Evolutionary conservation across 495 filamentous ascomycete genomes (phyloP).

Genomic region (Penicillium cinerascens): DNA sequence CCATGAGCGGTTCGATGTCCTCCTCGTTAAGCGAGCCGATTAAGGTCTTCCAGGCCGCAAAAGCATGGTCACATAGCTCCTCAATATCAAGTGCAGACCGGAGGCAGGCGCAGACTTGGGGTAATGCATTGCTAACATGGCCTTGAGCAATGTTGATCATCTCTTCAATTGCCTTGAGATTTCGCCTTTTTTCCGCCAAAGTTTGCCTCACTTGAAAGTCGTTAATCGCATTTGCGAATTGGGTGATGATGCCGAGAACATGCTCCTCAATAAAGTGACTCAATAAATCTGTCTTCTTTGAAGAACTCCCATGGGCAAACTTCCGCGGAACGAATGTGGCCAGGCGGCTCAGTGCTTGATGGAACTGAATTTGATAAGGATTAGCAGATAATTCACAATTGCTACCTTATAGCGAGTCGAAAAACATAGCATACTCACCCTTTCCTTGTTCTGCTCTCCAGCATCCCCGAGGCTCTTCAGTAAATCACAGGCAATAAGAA

Average conservation of each 20-base stretch:
- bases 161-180: conserved; percentile 78
- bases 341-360: conserved; percentile 64
- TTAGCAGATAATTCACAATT: not conserved
- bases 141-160: conserved; percentile 73
- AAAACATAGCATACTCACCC: conserved; percentile 31
- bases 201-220: conserved; percentile 57
- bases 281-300: conserved; percentile 56
- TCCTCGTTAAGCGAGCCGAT: conserved; percentile 68
- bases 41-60: conserved; percentile 79
- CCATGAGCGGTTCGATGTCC: conserved; percentile 73
- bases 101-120: conserved; percentile 81
- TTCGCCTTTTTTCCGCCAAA: conserved; percentile 66
- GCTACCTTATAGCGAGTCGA: not conserved
- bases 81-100: conserved; percentile 74
- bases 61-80: conserved; percentile 69
- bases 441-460: conserved; percentile 55
- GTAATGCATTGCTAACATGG: conserved; percentile 71
- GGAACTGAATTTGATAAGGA: conserved; percentile 43
- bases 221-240: conserved; percentile 78
- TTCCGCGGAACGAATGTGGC: conserved; percentile 60
- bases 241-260: conserved; percentile 82
- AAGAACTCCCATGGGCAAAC: conserved; percentile 41
- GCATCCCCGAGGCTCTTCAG: conserved; percentile 75
- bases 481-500: conserved; percentile 73
- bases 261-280: conserved; percentile 78